These are phyloP conservation scores for Selaginella tamariscina DNA, from an alignment of 75 land plant genomes.

Conservation along the genomic window DNA sequence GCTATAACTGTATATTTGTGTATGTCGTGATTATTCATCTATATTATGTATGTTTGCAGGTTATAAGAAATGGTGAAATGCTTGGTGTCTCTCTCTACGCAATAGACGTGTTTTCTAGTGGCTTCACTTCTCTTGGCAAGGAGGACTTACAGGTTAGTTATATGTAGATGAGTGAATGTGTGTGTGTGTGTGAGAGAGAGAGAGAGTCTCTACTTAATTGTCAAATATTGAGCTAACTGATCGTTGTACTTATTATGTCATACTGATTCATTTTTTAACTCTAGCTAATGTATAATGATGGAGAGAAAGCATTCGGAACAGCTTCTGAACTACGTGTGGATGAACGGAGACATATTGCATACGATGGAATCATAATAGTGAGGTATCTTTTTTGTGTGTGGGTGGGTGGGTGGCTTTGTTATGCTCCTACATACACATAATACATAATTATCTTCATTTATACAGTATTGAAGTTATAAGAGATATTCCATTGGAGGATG, in stretches of 20 bases:
- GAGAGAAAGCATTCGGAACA: slow-evolving; percentile 97
- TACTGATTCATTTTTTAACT: background rate
- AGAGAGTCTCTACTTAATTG: slow-evolving; percentile 9
- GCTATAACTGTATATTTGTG: no score
- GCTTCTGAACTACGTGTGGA: slow-evolving; percentile 74
- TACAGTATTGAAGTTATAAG: slow-evolving; percentile 89
- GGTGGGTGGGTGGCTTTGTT: background rate
- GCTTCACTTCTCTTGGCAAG: slow-evolving; percentile 64
- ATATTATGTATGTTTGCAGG: slow-evolving; percentile 30
- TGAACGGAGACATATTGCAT: slow-evolving; percentile 76
- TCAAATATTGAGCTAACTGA: no score
- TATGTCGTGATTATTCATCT: no score
- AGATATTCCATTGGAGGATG: slow-evolving; percentile 9
- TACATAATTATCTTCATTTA: background rate
- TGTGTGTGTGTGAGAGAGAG: background rate
- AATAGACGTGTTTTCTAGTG: slow-evolving; percentile 89
- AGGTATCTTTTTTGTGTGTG: slow-evolving; percentile 37
- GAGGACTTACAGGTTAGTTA: slow-evolving; percentile 50
- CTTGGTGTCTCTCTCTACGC: slow-evolving; percentile 85
- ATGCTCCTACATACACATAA: background rate
- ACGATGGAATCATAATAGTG: slow-evolving; percentile 79
- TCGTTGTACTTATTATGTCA: no score
- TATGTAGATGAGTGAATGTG: background rate
- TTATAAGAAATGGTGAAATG: slow-evolving; percentile 98
- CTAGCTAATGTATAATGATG: slow-evolving; percentile 98